Conservation (phyloP, 2,329 filamentous ascomycete species). For the Pseudogymnoascus sp. region DNA sequence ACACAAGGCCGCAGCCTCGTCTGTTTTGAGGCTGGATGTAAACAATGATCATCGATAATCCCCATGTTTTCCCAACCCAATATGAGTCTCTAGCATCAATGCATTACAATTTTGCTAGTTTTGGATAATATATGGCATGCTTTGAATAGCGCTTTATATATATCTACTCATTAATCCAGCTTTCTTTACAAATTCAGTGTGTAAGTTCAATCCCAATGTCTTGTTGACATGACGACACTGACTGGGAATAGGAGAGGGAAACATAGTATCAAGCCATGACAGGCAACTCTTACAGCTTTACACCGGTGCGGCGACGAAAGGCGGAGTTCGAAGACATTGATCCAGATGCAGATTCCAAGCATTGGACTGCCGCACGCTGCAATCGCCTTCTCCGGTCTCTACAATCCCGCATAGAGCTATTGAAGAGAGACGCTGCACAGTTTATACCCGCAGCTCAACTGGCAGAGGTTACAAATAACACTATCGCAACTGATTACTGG, state of each 20-base stretch:
- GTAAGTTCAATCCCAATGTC: not conserved
- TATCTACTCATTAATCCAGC: not conserved
- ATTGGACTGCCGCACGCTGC: conserved; percentile 39
- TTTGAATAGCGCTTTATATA: conserved; percentile 8
- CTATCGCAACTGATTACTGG: not conserved
- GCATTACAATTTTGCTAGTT: conserved; percentile 1
- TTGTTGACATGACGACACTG: not conserved
- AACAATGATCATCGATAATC: conserved; percentile 3
- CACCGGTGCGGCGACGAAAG: conserved; percentile 23
- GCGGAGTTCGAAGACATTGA: conserved; percentile 17
- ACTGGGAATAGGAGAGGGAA: not conserved
- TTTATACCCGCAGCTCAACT: conserved; percentile 14
- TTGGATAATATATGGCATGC: conserved; percentile 6
- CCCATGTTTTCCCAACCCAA: not conserved
- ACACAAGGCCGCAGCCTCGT: not conserved
- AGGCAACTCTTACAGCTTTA: conserved; percentile 19
- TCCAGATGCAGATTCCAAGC: conserved; percentile 18
- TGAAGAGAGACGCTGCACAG: conserved; percentile 30
- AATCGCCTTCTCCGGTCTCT: conserved; percentile 38
- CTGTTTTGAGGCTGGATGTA: not conserved
- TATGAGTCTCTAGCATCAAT: not conserved
- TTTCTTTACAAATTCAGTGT: not conserved
- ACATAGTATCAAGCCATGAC: not conserved
- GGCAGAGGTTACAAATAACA: not conserved
- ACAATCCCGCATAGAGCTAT: conserved; percentile 36